A percentile compares a stretch with the other conserved stretches of the same genome.
Conservation (phyloP, 495 filamentous ascomycete species). For the Neurospora sp. region DNA sequence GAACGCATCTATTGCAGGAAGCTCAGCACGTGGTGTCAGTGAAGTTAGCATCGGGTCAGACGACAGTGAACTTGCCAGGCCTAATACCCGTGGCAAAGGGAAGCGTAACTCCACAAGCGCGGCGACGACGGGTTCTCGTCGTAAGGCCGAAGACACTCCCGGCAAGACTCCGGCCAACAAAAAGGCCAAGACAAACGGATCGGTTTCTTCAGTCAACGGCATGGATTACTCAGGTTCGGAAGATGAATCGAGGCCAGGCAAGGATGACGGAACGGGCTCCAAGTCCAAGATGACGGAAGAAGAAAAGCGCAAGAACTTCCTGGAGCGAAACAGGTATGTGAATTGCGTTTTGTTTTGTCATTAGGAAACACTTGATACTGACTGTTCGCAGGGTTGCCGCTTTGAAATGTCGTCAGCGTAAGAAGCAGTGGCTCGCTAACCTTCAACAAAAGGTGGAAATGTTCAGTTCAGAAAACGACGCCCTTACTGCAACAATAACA, state of each 20-base stretch:
- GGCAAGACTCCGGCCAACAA: conserved; percentile 59
- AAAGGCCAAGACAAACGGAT: conserved; percentile 54
- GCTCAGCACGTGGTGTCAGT: conserved; percentile 45
- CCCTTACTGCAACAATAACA: conserved; percentile 70
- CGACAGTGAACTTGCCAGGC: conserved; percentile 55
- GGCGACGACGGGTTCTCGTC: conserved; percentile 44
- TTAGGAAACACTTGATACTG: conserved; percentile 7
- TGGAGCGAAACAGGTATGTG: conserved; percentile 88
- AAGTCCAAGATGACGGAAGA: conserved; percentile 93
- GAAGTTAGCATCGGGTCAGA: conserved; percentile 68
- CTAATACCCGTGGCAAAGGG: conserved; percentile 53
- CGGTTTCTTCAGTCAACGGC: conserved; percentile 26
- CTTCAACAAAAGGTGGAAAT: conserved; percentile 91
- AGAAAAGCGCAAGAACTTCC: conserved; percentile 96
- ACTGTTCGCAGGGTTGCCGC: conserved; percentile 67
- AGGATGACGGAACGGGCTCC: conserved; percentile 30
- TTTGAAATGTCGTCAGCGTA: conserved; percentile 92
- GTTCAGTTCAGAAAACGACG: conserved; percentile 84
- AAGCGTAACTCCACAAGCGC: conserved; percentile 47
- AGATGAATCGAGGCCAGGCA: conserved; percentile 44
- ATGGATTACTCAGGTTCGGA: conserved; percentile 18
- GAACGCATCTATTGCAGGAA: conserved; percentile 31
- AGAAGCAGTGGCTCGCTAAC: conserved; percentile 98
- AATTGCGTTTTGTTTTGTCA: not conserved
- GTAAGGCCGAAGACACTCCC: conserved; percentile 71